Percentiles rank a stretch among this genome's conserved stretches.
phyloP scores from a whole-genome alignment of 495 filamentous ascomycete genomes.

The Thermothielavioides terrestris region DNA sequence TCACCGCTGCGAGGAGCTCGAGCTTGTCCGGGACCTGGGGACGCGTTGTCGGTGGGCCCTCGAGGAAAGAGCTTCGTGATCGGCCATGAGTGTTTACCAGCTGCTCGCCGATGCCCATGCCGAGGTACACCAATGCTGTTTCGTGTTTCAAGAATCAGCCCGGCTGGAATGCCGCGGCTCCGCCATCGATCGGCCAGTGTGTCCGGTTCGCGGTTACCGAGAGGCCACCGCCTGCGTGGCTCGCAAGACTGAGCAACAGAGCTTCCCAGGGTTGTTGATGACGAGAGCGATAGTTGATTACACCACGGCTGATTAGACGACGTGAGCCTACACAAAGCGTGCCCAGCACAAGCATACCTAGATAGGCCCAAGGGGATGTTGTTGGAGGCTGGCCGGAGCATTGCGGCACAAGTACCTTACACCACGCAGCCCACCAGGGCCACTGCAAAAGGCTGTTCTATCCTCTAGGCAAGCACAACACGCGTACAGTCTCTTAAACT shows the following conservation, averaged over 20 bases:
- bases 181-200: conserved; percentile 76
- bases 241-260: no score
- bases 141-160: conserved; percentile 84
- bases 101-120: conserved; percentile 63
- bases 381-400: no score
- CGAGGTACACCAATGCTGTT: conserved; percentile 78
- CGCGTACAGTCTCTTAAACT: no score
- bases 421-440: no score
- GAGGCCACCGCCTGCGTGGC: conserved; percentile 66
- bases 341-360: neutral
- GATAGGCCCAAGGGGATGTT: no score
- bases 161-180: conserved; percentile 72
- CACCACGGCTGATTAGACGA: no score
- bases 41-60: conserved; percentile 67
- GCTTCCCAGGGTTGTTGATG: no score
- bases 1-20: conserved; percentile 62
- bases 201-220: conserved; percentile 69
- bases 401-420: no score
- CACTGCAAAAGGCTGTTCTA: no score
- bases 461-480: no score
- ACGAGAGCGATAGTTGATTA: no score
- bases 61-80: conserved; percentile 68
- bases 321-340: neutral
- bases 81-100: conserved; percentile 61
- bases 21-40: conserved; percentile 72